A percentile compares a stretch with the other conserved stretches of the same genome.
Conservation (phyloP, 768 basidiomycete genomes). For the Lentinula sp. region DNA sequence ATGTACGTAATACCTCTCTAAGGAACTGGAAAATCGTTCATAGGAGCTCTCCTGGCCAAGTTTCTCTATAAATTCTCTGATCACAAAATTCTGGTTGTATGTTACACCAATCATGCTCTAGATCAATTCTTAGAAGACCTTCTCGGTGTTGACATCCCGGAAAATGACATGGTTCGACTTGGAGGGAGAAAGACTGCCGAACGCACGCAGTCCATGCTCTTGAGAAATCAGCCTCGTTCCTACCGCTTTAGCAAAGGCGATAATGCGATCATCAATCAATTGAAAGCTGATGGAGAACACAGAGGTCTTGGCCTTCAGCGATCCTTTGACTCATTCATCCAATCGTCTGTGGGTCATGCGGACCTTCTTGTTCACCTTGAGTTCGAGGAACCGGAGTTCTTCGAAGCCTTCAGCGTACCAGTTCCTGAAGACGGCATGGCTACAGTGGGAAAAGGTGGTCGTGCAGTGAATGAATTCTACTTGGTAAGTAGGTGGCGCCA, state of each 20-base stretch:
- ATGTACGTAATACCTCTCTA: neutral
- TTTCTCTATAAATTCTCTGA: conserved; percentile 41
- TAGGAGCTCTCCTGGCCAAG: conserved; percentile 63
- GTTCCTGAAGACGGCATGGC: conserved; percentile 37
- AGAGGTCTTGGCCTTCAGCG: neutral
- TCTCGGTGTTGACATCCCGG: conserved; percentile 51
- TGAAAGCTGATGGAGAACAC: neutral
- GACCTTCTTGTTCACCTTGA: conserved; percentile 43
- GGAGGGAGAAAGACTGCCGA: conserved; percentile 46
- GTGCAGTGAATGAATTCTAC: conserved; percentile 27
- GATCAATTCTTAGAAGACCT: conserved; percentile 66
- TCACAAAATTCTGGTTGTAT: conserved; percentile 58
- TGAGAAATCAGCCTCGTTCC: conserved; percentile 31
- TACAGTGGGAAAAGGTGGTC: conserved; percentile 33
- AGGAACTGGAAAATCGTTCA: conserved; percentile 76
- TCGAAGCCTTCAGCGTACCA: conserved; percentile 40
- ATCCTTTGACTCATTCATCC: neutral
- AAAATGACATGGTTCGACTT: conserved; percentile 44
- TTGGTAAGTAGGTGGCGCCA: conserved; percentile 42
- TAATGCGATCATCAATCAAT: neutral
- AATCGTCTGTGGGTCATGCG: conserved; percentile 8
- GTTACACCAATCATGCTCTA: conserved; percentile 71
- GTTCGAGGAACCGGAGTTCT: conserved; percentile 42
- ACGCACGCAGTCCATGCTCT: conserved; percentile 36
- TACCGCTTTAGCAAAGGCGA: conserved; percentile 17